Percentiles rank a stretch among this genome's conserved stretches.
Evolutionary conservation across 140 eudicot genomes (phyloP).

Genomic region (Cichorium intybus): DNA sequence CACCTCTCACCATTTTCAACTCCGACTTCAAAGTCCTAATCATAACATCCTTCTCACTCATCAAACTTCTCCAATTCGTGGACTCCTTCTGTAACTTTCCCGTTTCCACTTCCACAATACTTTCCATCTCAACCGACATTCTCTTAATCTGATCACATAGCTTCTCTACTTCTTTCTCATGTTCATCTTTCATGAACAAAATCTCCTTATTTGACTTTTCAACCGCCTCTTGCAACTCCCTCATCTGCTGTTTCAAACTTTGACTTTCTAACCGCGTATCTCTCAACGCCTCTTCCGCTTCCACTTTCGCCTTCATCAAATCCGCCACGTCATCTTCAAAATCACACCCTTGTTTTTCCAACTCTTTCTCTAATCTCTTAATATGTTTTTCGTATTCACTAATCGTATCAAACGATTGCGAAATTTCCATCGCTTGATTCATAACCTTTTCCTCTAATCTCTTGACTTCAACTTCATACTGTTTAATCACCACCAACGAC

Average conservation of each 20-base stretch:
- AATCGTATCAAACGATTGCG: conserved; percentile 48
- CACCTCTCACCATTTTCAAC: conserved; percentile 43
- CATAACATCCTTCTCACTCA: conserved; percentile 48
- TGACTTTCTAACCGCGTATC: conserved; percentile 40
- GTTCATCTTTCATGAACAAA: conserved; percentile 36
- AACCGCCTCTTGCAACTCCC: conserved; percentile 50
- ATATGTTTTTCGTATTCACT: conserved; percentile 58
- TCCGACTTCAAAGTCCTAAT: conserved; percentile 57
- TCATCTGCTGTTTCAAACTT: conserved; percentile 41
- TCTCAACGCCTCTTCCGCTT: conserved; percentile 77
- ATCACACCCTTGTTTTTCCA: conserved; percentile 61
- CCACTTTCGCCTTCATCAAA: conserved; percentile 50
- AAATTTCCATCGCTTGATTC: conserved; percentile 48
- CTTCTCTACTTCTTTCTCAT: conserved; percentile 39
- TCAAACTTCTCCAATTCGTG: conserved; percentile 36
- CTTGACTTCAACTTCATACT: conserved; percentile 43
- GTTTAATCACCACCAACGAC: conserved; percentile 46
- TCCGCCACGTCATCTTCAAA: conserved; percentile 64
- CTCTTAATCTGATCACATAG: conserved; percentile 38
- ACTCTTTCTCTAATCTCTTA: conserved; percentile 54
- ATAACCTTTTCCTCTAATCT: conserved; percentile 58
- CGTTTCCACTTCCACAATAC: conserved; percentile 42
- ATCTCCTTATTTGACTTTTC: conserved; percentile 51
- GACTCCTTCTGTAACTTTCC: conserved; percentile 44
- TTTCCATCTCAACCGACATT: conserved; percentile 32